Conservation (phyloP, 495 filamentous ascomycete species). For the Wilcoxina mikolae region DNA sequence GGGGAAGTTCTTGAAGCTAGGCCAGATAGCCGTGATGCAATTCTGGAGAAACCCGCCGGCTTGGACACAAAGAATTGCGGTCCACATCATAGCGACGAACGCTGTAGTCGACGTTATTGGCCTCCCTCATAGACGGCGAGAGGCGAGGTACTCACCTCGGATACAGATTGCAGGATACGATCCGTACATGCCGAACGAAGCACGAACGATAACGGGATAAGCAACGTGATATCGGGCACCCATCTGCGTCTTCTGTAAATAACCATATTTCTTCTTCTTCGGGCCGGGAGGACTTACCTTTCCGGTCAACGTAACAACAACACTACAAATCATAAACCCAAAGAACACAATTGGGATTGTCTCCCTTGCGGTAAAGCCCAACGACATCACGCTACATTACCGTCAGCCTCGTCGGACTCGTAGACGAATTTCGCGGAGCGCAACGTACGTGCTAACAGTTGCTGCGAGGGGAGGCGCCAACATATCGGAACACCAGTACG, state of each 20-base stretch:
- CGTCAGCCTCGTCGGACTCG: constrained; percentile 11
- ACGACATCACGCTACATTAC: constrained; percentile 28
- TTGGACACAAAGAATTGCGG: constrained; percentile 37
- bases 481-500: constrained; percentile 34
- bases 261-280: not conserved
- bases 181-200: constrained; percentile 50
- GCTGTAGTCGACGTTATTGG: constrained; percentile 30
- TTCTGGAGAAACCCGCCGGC: constrained; percentile 34
- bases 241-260: constrained; percentile 23
- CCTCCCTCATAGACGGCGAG: constrained; percentile 10
- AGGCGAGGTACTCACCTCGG: constrained; percentile 22
- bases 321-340: constrained; percentile 33
- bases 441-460: constrained; percentile 16
- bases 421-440: not conserved
- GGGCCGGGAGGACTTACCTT: constrained; percentile 15
- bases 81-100: constrained; percentile 39
- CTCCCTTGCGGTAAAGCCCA: constrained; percentile 37
- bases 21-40: constrained; percentile 46
- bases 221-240: constrained; percentile 53
- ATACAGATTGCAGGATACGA: constrained; percentile 38
- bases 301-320: constrained; percentile 35
- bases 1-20: constrained; percentile 41
- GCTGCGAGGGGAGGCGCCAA: constrained; percentile 33
- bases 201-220: constrained; percentile 47
- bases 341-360: constrained; percentile 37